Base-by-base conservation (phyloP, 2,329 filamentous ascomycete genomes). In the Colletotrichum limetticola region DNA sequence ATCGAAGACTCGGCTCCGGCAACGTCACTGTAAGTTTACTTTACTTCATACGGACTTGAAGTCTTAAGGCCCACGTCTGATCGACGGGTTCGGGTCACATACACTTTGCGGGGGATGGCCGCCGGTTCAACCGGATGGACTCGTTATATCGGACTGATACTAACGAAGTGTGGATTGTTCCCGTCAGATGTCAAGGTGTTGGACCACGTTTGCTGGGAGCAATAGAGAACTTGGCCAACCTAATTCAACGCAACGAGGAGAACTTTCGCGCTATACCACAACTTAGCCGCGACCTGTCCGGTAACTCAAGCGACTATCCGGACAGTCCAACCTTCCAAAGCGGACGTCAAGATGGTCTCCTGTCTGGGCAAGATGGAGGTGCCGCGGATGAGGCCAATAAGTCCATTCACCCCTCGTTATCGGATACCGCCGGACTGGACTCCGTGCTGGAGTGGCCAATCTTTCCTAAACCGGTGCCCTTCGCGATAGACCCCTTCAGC, bases 211-310 rank as follows among this genome's bases (percentile, higher is more conserved):
- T 73, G 7, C 35, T 73, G 2, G 71, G 71, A 5, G 71, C 71
- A 24, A 73, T 73, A 65, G 71, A 73, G 61, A 73, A 70, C 55
- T 4, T 73, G 42, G 46, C 71, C 60, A 71, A 71, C 56, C 71
- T 73, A 56, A 73, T 73, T 22, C 71, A 73, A n/a, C 66, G 71
- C 30, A 73, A 73, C 28, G 71, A 73, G 35, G 71, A 73, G 28
- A 73, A 73, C 61, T 66, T 73, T 32, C 66, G 71, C 28, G 71
- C 71, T 9, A 73, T 73, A 22, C 71, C 71, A 3, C 71, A 73
- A 19, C 67, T 73, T 4, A 73, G 71, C 57, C 71, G 71, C 26
- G 71, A 73, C 19, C 37, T 73, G 22, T 73, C 66, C 46, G 60
- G 66, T 52, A 66, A 73, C 60, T 73, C 71, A 4, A 57, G 26